Percentiles rank a stretch among this genome's conserved stretches.
These are phyloP conservation scores for Macrophomina phaseolina DNA, from an alignment of 2,329 filamentous ascomycete species.

Conservation along the genomic window DNA sequence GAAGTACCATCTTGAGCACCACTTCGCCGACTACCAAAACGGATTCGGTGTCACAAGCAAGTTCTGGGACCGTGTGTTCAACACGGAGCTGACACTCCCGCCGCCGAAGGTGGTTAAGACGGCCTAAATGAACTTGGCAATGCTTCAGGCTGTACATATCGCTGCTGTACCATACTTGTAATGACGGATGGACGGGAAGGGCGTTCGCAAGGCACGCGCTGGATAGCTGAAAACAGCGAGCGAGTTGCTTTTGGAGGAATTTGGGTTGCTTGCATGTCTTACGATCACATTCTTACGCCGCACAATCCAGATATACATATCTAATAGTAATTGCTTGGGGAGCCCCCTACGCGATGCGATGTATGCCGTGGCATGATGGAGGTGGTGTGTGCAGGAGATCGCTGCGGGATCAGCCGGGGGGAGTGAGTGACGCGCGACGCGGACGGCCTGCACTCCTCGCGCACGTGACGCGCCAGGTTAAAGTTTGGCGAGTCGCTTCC, in stretches of 20 bases:
- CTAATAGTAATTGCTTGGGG: constrained; percentile 11
- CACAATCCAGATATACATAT: not conserved
- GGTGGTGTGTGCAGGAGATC: constrained; percentile 9
- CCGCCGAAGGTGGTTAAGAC: constrained; percentile 58
- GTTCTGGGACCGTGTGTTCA: constrained; percentile 94
- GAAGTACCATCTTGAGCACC: constrained; percentile 96
- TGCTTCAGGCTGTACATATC: constrained; percentile 1
- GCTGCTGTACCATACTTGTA: constrained; percentile 27
- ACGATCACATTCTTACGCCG: constrained; percentile 14
- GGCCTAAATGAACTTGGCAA: constrained; percentile 31
- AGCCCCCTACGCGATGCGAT: not conserved
- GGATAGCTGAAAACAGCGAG: constrained; percentile 1
- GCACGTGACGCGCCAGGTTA: constrained; percentile 11
- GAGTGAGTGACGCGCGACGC: not conserved
- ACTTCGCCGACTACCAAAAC: constrained; percentile 97
- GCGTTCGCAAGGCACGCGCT: constrained; percentile 10
- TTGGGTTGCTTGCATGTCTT: constrained; percentile 13
- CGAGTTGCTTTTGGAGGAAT: not conserved
- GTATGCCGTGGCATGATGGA: not conserved
- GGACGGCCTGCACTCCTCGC: not conserved
- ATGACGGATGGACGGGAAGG: constrained; percentile 1
- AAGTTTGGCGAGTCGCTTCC: constrained; percentile 5
- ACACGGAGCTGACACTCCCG: constrained; percentile 73
- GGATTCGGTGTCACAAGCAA: constrained; percentile 95
- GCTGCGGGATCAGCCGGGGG: constrained; percentile 9